Evolutionary conservation across 805 yeast species (phyloP).

Genomic region (Lipomyces spencermartinsiae): DNA sequence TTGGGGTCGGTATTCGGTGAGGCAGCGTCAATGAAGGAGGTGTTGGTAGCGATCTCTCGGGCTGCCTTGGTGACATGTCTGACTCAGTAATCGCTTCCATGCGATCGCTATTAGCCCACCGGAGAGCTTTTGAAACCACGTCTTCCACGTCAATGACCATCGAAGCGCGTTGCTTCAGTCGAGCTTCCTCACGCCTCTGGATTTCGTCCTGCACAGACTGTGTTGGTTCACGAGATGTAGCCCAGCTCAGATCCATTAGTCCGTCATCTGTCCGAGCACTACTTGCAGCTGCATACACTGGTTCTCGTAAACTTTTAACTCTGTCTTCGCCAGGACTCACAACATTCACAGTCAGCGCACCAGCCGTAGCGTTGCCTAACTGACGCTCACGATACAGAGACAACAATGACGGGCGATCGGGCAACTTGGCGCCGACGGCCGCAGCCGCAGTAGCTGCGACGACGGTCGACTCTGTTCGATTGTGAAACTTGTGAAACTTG

Average conservation of each 20-base stretch:
- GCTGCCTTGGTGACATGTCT: background rate
- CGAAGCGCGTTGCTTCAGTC: background rate
- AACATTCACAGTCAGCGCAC: slow-evolving; percentile 1
- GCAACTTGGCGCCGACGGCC: slow-evolving; percentile 15
- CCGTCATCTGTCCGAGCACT: background rate
- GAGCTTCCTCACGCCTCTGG: background rate
- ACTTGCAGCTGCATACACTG: slow-evolving; percentile 6
- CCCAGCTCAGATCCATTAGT: background rate
- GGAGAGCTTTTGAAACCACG: slow-evolving; percentile 12
- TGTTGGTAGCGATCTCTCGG: background rate
- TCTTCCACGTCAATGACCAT: slow-evolving; percentile 18
- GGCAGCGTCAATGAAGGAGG: background rate
- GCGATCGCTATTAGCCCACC: slow-evolving; percentile 18
- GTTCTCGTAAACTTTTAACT: slow-evolving; percentile 12
- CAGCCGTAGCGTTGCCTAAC: background rate
- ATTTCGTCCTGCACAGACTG: background rate
- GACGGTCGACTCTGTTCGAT: slow-evolving; percentile 9
- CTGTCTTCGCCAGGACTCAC: slow-evolving; percentile 13
- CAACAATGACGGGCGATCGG: slow-evolving; percentile 30
- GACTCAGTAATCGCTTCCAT: background rate
- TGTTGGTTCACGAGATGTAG: background rate
- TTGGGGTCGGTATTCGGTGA: background rate
- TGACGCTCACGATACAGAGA: slow-evolving; percentile 28
- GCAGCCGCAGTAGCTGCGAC: slow-evolving; percentile 11
- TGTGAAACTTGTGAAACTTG: slow-evolving; percentile 7